These are phyloP conservation scores for Anthostomella pinea DNA, from an alignment of 2,329 filamentous ascomycete species.

Conservation along the genomic window DNA sequence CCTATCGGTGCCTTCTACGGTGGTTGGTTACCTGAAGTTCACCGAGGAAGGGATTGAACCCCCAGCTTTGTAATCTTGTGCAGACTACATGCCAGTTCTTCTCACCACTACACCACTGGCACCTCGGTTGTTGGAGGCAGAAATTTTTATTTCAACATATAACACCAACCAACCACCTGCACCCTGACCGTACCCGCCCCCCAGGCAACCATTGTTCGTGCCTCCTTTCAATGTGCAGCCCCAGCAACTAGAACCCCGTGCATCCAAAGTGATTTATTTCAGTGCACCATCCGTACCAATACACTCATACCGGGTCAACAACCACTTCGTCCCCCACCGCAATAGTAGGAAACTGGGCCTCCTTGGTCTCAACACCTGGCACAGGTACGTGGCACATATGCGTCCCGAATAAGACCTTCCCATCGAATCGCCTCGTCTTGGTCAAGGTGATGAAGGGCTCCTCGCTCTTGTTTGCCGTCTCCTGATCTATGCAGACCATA, in stretches of 20 bases:
- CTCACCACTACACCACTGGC: no score
- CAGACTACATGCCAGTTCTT: no score
- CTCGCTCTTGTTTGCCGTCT: conserved; percentile 70
- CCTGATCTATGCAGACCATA: conserved; percentile 93
- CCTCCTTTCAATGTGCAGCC: background rate
- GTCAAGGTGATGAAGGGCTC: conserved; percentile 88
- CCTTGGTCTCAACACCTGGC: conserved; percentile 16
- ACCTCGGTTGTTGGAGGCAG: no score
- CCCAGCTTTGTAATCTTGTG: no score
- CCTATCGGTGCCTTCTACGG: no score
- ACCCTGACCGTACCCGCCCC: no score
- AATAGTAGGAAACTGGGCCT: conserved; percentile 43
- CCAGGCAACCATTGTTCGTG: no score
- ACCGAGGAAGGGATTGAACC: no score
- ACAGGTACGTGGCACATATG: conserved; percentile 59
- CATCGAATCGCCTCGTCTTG: conserved; percentile 79
- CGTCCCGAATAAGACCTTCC: conserved; percentile 85
- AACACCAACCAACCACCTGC: no score
- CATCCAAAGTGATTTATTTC: background rate
- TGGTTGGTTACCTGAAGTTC: no score
- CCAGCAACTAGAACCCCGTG: background rate
- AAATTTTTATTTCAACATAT: no score
- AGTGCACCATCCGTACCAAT: background rate
- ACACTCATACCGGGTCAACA: conserved; percentile 21
- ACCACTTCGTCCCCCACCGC: conserved; percentile 45